Evolutionary conservation across 2,329 filamentous ascomycete genomes (phyloP), one percentile per base, ranked within the genome.

Genomic region (Microdochium bolleyi): DNA sequence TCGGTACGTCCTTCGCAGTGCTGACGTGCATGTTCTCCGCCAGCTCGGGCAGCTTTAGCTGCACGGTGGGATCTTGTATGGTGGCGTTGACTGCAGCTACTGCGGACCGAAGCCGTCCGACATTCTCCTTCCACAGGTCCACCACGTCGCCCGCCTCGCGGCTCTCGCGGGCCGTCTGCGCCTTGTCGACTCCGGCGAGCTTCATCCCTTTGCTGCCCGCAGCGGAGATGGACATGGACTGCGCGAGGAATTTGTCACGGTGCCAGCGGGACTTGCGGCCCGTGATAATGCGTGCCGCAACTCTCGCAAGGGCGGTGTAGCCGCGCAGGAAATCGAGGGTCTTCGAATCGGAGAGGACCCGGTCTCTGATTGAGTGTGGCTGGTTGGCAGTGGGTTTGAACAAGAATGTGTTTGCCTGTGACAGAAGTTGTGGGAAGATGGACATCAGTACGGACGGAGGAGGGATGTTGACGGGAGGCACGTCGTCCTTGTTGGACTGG

Each of bases 181-280:
- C 80, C 69, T 88, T 92, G 69, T 96, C 92, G 41, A 97, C 75
- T 13, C 89, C 87, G 0, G 87, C 82, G 21, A 97, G 80, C 70
- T 96, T 97, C 92, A 97, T 96, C 3, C 92, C 85, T 61, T 88
- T 89, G 51, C 84, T 81, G 2, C 84, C 85, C 2, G 85, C 80
- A 16, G 84, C 83, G 1, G 89, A 89, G 56, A 97, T 95, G 53
- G 87, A 84, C 88, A 95, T 96, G 63, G 86, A 85, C 67, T 96
- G 90, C 1, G 88, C 82, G 13, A 97, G 75, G 56, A 90, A 84
- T 56, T 83, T 86, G 69, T 97, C 92, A 52, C 92, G 82, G 66
- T 95, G 92, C 92, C 92, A 97, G 53, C 92, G 86, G 51, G 88
- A 74, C 62, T 89, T 91, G 54, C 92, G 85, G 11, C 92, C 92